Evolutionary conservation across 2,329 filamentous ascomycete genomes (phyloP).

Genomic region (Colletotrichum sp.): DNA sequence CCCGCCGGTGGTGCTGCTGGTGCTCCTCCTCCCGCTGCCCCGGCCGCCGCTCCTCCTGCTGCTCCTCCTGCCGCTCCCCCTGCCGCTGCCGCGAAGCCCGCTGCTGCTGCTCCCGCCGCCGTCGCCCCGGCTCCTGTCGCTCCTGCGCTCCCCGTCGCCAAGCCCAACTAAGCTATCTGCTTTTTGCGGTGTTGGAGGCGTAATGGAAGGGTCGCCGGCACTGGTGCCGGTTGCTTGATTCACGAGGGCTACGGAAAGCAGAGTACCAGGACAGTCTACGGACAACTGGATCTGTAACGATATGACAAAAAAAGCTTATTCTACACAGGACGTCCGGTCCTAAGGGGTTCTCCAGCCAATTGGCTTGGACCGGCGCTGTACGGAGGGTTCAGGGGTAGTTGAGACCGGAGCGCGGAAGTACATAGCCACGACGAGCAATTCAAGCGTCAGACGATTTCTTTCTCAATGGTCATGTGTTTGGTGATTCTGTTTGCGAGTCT

Average conservation of each 20-base stretch:
- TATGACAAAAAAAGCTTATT: neutral
- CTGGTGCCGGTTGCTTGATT: slow-evolving; percentile 1
- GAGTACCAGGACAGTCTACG: neutral
- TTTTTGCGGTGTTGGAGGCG: neutral
- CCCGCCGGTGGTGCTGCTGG: too few relatives aligned
- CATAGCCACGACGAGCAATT: slow-evolving; percentile 5
- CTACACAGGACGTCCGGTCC: neutral
- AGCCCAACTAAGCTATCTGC: neutral
- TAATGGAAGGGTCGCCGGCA: slow-evolving; percentile 1
- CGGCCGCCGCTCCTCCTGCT: neutral
- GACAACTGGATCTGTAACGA: neutral
- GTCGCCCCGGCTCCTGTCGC: slow-evolving; percentile 7
- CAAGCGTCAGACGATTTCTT: neutral
- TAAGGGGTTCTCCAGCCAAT: neutral
- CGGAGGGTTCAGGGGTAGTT: neutral
- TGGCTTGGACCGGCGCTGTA: neutral
- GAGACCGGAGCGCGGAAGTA: neutral
- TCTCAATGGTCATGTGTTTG: neutral
- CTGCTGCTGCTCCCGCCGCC: neutral
- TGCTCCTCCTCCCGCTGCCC: neutral
- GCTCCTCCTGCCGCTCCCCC: neutral
- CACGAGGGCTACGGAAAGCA: neutral
- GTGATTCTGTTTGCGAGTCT: neutral
- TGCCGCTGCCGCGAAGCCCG: neutral
- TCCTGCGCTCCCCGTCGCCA: neutral